Evolutionary conservation across 306 rosid species (phyloP).

Genomic region (Trichosanthes truncata): DNA sequence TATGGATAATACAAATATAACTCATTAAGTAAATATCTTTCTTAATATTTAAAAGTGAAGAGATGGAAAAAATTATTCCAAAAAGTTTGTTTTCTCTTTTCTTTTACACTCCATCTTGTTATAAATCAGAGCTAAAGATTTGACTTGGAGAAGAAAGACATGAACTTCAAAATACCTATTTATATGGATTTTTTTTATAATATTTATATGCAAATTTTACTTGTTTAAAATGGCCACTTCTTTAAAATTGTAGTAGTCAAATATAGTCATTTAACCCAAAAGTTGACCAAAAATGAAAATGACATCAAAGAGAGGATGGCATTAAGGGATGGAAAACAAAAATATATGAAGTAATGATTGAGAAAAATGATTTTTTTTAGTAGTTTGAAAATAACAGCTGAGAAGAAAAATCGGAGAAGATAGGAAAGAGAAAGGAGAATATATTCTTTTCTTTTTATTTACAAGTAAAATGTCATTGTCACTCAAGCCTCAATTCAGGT

Average conservation of each 20-base stretch:
- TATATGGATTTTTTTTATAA: too few relatives aligned
- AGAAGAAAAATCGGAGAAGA: neutral
- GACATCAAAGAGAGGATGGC: neutral
- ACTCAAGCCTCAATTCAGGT: neutral
- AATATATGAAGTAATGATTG: neutral
- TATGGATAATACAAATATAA: too few relatives aligned
- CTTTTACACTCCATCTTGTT: too few relatives aligned
- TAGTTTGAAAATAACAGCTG: neutral
- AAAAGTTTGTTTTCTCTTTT: too few relatives aligned
- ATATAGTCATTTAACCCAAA: neutral
- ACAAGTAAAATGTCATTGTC: neutral
- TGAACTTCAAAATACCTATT: too few relatives aligned
- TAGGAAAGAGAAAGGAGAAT: neutral
- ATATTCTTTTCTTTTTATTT: neutral
- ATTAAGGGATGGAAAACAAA: neutral
- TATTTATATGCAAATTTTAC: too few relatives aligned
- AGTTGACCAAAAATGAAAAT: neutral
- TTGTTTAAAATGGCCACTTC: neutral
- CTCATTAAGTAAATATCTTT: too few relatives aligned
- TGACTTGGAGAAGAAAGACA: too few relatives aligned
- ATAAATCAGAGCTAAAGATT: too few relatives aligned
- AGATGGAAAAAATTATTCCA: too few relatives aligned
- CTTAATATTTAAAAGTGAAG: too few relatives aligned
- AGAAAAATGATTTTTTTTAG: neutral
- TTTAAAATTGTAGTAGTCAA: neutral